Evolutionary conservation across 2,329 filamentous ascomycete genomes (phyloP).

Genomic region (Mariannaea sp.): DNA sequence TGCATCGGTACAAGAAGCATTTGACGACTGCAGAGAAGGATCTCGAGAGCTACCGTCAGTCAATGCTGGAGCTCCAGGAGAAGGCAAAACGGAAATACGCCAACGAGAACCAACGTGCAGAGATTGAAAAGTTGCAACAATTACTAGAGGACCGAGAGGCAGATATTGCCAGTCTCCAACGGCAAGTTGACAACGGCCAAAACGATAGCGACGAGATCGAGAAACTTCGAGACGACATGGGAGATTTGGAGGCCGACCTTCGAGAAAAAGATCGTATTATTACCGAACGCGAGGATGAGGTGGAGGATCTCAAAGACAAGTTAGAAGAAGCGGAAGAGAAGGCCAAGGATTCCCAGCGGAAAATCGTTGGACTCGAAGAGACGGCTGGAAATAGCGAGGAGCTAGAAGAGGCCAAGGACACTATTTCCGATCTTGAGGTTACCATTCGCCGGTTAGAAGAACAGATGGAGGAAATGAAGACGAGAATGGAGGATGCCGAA

Average conservation of each 20-base stretch:
- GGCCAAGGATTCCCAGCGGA: conserved; percentile 59
- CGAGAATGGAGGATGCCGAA: conserved; percentile 57
- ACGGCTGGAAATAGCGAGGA: conserved; percentile 57
- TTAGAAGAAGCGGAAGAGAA: conserved; percentile 60
- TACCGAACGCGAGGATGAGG: conserved; percentile 74
- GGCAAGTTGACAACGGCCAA: conserved; percentile 61
- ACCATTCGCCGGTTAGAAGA: conserved; percentile 59
- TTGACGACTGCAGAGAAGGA: conserved; percentile 83
- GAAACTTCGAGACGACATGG: conserved; percentile 73
- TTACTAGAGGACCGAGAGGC: conserved; percentile 62
- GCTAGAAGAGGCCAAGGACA: conserved; percentile 60
- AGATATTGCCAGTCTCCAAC: conserved; percentile 64
- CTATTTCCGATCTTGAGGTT: conserved; percentile 62
- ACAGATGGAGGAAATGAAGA: conserved; percentile 59
- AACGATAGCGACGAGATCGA: conserved; percentile 63
- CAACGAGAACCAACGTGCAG: conserved; percentile 69
- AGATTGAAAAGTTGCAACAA: conserved; percentile 62
- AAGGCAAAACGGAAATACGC: conserved; percentile 77
- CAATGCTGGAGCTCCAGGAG: conserved; percentile 82
- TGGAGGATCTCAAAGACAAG: conserved; percentile 67
- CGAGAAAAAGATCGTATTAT: conserved; percentile 76
- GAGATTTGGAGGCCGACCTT: conserved; percentile 75
- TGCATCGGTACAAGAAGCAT: conserved; percentile 84
- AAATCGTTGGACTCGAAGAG: conserved; percentile 60
- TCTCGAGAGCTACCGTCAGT: conserved; percentile 79